phyloP scores from a whole-genome alignment of 2,329 filamentous ascomycete genomes.

The Penicillium sp. region DNA sequence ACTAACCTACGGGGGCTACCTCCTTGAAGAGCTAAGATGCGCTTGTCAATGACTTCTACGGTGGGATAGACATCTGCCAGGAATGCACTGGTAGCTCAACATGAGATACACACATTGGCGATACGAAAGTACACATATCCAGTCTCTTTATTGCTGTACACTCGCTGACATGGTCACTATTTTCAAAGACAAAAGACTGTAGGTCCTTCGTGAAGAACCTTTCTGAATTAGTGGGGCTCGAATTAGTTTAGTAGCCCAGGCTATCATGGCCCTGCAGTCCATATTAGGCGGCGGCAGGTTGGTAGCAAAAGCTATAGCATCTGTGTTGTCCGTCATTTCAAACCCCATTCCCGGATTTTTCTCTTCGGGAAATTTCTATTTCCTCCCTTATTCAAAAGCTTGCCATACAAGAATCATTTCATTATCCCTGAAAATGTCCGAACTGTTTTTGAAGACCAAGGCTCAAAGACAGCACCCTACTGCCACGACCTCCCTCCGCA shows the following conservation, averaged over 20 bases:
- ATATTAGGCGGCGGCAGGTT: neutral
- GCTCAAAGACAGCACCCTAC: slow-evolving; percentile 8
- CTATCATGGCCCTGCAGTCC: neutral
- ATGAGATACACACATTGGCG: no score
- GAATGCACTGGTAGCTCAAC: no score
- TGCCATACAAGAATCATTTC: slow-evolving; percentile 7
- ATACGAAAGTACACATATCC: no score
- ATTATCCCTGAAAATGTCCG: slow-evolving; percentile 8
- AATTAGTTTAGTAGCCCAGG: neutral
- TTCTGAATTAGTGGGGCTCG: no score
- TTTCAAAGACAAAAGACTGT: no score
- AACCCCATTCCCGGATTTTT: neutral
- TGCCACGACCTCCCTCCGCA: slow-evolving; percentile 6
- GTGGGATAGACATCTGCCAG: no score
- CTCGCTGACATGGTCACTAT: no score
- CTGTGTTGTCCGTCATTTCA: neutral
- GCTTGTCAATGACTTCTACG: no score
- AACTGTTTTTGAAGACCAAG: slow-evolving; percentile 8
- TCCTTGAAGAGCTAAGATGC: no score
- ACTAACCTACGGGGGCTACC: no score
- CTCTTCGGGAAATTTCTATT: neutral
- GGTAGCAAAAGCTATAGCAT: neutral
- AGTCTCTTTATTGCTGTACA: no score
- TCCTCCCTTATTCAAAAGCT: neutral
- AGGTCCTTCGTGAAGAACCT: no score